Evolutionary conservation across 768 basidiomycete species (phyloP).

Genomic region (Calvatia gigantea): DNA sequence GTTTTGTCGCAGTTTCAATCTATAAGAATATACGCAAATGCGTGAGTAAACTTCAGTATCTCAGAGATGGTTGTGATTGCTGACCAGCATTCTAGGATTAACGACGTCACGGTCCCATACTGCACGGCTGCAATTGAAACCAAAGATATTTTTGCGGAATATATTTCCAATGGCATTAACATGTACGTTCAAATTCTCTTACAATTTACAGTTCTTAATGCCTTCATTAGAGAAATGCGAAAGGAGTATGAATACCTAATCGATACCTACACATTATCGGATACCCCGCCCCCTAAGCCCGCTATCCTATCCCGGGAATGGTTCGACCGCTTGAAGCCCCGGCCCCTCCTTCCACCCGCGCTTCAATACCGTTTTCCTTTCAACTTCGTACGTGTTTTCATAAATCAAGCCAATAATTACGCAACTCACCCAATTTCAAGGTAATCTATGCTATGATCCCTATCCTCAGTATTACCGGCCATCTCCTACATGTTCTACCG

Average conservation of each 20-base stretch:
- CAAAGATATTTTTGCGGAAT: constrained; percentile 60
- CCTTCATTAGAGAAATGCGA: constrained; percentile 43
- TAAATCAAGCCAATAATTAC: background rate
- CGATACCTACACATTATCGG: constrained; percentile 45
- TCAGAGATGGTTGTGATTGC: background rate
- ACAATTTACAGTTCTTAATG: background rate
- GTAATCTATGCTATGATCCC: constrained; percentile 56
- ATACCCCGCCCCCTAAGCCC: constrained; percentile 41
- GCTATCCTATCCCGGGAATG: constrained; percentile 38
- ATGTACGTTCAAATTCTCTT: constrained; percentile 40
- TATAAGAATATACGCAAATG: constrained; percentile 79
- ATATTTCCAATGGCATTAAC: constrained; percentile 53
- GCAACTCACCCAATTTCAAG: constrained; percentile 26
- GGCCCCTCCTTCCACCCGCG: constrained; percentile 53
- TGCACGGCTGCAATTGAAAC: constrained; percentile 71
- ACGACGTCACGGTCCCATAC: constrained; percentile 82
- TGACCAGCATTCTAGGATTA: constrained; percentile 40
- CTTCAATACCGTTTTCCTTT: constrained; percentile 62
- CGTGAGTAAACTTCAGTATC: constrained; percentile 37
- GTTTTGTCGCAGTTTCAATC: constrained; percentile 64
- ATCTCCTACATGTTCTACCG: constrained; percentile 52
- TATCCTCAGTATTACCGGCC: constrained; percentile 57
- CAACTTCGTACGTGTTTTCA: constrained; percentile 54
- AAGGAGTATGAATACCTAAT: constrained; percentile 57
- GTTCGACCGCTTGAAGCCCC: constrained; percentile 38